Evolutionary conservation across 371 early-diverging fungal species (phyloP).

Genomic region (Umbelopsis sp.): DNA sequence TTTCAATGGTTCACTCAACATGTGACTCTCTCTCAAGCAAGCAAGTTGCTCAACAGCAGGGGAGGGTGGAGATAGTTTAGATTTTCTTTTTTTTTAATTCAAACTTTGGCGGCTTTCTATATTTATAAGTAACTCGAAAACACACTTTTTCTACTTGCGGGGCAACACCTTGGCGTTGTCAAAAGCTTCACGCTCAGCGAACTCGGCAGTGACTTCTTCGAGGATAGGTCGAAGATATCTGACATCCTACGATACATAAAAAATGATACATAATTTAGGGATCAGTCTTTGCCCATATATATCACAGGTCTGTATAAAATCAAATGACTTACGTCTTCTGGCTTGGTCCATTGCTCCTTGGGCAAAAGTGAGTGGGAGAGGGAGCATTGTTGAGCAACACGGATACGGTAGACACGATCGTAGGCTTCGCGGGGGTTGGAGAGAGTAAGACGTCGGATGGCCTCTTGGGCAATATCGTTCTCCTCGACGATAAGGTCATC

Average conservation of each 20-base stretch:
- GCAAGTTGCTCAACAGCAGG: too few relatives aligned
- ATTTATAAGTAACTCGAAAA: slow-evolving; percentile 11
- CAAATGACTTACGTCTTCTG: slow-evolving; percentile 60
- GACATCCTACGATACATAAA: slow-evolving; percentile 51
- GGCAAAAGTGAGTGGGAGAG: slow-evolving; percentile 75
- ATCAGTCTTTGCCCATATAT: neutral
- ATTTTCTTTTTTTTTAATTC: neutral
- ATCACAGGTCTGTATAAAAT: neutral
- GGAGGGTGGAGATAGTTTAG: too few relatives aligned
- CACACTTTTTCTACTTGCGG: slow-evolving; percentile 29
- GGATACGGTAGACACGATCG: slow-evolving; percentile 84
- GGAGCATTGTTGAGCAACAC: slow-evolving; percentile 81
- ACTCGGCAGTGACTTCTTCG: slow-evolving; percentile 83
- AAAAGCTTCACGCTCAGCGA: slow-evolving; percentile 78
- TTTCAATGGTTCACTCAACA: neutral
- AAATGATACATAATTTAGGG: neutral
- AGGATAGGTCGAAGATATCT: slow-evolving; percentile 87
- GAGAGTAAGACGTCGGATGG: slow-evolving; percentile 83
- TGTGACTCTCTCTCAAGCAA: neutral
- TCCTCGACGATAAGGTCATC: slow-evolving; percentile 95
- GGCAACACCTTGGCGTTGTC: slow-evolving; percentile 63
- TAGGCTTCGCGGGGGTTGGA: slow-evolving; percentile 63
- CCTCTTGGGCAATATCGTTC: slow-evolving; percentile 81
- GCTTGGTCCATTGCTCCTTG: slow-evolving; percentile 76
- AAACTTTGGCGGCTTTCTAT: neutral